These are phyloP conservation scores for Adansonia gregorii DNA, from an alignment of 441 rosid genomes.

Conservation along the genomic window DNA sequence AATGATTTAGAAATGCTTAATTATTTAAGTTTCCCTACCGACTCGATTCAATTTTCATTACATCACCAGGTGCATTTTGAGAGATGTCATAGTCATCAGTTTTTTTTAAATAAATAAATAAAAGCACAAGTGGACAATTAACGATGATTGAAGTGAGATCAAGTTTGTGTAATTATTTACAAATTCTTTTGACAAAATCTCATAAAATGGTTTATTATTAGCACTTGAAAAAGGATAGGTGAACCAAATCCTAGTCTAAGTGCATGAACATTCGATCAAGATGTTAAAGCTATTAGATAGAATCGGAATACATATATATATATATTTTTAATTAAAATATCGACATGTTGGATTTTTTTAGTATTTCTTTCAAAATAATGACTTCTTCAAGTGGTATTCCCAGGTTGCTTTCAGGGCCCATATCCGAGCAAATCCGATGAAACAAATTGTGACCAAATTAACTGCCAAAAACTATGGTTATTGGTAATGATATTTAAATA, in stretches of 20 bases:
- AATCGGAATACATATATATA: neutral
- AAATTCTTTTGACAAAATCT: neutral
- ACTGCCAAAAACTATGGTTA: neutral
- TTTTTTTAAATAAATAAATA: neutral
- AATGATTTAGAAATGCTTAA: too few relatives aligned
- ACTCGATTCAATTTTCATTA: neutral
- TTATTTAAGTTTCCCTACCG: neutral
- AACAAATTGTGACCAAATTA: slow-evolving; percentile 19
- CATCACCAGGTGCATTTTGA: neutral
- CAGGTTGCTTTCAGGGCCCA: slow-evolving; percentile 1
- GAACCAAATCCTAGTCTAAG: neutral
- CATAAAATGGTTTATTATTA: neutral
- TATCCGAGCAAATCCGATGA: neutral
- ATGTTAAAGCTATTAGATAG: neutral
- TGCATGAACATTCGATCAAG: slow-evolving; percentile 15
- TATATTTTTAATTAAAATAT: neutral
- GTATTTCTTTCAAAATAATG: neutral
- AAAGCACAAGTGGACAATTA: neutral
- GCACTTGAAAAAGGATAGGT: neutral
- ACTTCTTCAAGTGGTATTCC: neutral
- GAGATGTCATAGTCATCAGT: neutral
- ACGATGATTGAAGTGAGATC: neutral
- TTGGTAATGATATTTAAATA: too few relatives aligned
- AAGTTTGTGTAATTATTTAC: neutral
- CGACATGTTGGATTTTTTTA: neutral